Conservation (phyloP, 2,329 filamentous ascomycete genomes). For the Penicillium olsonii region DNA sequence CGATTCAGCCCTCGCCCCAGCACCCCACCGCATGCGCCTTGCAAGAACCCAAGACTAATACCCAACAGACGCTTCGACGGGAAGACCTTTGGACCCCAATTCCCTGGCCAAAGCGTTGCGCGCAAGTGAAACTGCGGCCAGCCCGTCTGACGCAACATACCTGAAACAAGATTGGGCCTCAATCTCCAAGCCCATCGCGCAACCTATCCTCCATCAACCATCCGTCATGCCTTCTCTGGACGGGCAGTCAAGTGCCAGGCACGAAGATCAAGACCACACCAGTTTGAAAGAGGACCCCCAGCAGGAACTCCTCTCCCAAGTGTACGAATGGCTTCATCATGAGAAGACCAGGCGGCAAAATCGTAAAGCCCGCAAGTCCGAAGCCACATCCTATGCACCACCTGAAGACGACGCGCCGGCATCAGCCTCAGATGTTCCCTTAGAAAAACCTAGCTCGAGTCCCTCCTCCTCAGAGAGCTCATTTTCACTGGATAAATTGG, state of each 20-base stretch:
- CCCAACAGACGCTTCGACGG: slow-evolving; percentile 29
- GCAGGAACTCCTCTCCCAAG: slow-evolving; percentile 64
- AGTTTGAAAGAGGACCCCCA: slow-evolving; percentile 36
- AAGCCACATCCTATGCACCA: slow-evolving; percentile 42
- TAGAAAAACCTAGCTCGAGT: slow-evolving; percentile 51
- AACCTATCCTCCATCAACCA: slow-evolving; percentile 22
- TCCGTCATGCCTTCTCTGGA: slow-evolving; percentile 28
- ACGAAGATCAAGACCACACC: slow-evolving; percentile 31
- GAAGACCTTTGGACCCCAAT: slow-evolving; percentile 28
- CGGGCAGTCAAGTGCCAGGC: slow-evolving; percentile 29
- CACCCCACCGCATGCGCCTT: slow-evolving; percentile 5
- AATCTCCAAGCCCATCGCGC: slow-evolving; percentile 28
- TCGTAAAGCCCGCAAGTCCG: slow-evolving; percentile 53
- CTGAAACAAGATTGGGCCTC: slow-evolving; percentile 32
- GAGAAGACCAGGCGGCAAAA: slow-evolving; percentile 70
- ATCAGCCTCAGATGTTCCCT: slow-evolving; percentile 31
- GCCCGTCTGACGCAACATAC: slow-evolving; percentile 21
- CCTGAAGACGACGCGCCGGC: slow-evolving; percentile 25
- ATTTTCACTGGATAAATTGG: slow-evolving; percentile 75
- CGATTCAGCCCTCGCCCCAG: slow-evolving; percentile 1
- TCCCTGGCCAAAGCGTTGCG: slow-evolving; percentile 26
- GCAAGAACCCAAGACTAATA: slow-evolving; percentile 21
- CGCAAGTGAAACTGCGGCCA: slow-evolving; percentile 17
- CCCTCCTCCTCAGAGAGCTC: slow-evolving; percentile 62
- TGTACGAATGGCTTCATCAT: slow-evolving; percentile 79